Evolutionary conservation across 441 rosid species (phyloP), one percentile per base, ranked within the genome.

Genomic region (Gossypium gossypioides): DNA sequence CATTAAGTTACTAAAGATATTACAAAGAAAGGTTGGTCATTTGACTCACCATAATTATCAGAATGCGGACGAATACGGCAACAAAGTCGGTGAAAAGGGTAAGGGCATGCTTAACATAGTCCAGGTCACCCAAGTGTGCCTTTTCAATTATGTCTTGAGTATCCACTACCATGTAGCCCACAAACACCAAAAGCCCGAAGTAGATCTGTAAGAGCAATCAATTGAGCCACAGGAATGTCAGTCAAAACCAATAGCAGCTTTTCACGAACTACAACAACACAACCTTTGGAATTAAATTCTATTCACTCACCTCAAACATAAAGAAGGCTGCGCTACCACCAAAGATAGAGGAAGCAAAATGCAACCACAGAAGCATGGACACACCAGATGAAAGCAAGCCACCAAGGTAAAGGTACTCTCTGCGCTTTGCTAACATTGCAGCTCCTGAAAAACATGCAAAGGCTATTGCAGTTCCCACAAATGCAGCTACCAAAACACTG

Each of bases 101-200:
- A 34, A 89, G 42, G 0, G 98, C 82, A 59, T 90, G 96, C 84
- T 82, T 89, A 76, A 93, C 93, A 54, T 88, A 87, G 82, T 93
- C 98, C 81, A 82, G 75, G 72, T 91, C 96, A 0, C 94, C 98
- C 0, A 55, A 75, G 78, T 89, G 90, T 27, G 96, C 98, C 80
- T 76, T 88, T 90, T 93, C 98, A 21, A 91, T 91, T 32, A 93
- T 88, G 16, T 91, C 91, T 75, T 89, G 97, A 6, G 97, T 91
- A 75, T 93, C 96, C 32, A 91, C 89, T 2, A 89, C 87, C 63
- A 88, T 82, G 76, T 91, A 93, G 67, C 97, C 98, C 64, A 91
- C 81, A 69, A 91, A 93, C 76, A 89, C 82, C 81, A 93, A 73
- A 15, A 93, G 88, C 59, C 92, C 91, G 64, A 86, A 82, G 68